These are phyloP conservation scores for Gossypium herbaceum DNA, from an alignment of 345 rosid species.

Conservation along the genomic window DNA sequence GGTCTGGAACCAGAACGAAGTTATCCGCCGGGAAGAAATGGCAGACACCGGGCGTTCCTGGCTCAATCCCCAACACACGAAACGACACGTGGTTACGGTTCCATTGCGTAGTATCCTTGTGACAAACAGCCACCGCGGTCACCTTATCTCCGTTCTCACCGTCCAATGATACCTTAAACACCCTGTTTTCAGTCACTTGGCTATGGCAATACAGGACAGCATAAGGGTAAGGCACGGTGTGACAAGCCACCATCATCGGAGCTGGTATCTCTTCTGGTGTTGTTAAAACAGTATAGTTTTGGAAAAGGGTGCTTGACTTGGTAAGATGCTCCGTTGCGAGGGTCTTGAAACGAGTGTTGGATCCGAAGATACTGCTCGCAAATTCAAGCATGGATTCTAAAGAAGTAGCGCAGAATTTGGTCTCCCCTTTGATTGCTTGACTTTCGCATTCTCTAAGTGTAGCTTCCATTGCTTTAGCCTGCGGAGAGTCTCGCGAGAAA, in stretches of 20 bases:
- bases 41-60: constrained; percentile 35
- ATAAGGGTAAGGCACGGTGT: constrained; percentile 37
- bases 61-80: constrained; percentile 27
- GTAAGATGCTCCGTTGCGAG: constrained; percentile 25
- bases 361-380: constrained; percentile 24
- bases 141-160: constrained; percentile 41
- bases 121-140: constrained; percentile 40
- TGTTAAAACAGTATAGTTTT: constrained; percentile 33
- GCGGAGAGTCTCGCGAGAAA: constrained; percentile 23
- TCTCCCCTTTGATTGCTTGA: constrained; percentile 36
- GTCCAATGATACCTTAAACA: constrained; percentile 27
- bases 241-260: constrained; percentile 38
- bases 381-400: constrained; percentile 47
- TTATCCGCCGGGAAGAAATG: constrained; percentile 44
- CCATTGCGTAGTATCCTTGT: constrained; percentile 52
- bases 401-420: constrained; percentile 42
- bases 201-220: constrained; percentile 41
- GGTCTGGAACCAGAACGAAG: constrained; percentile 32
- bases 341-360: constrained; percentile 1
- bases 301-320: constrained; percentile 10
- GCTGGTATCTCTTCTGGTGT: constrained; percentile 27
- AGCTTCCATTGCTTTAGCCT: constrained; percentile 40
- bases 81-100: constrained; percentile 31
- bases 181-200: constrained; percentile 26
- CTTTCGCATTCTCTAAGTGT: constrained; percentile 33